Percentiles rank a stretch among this genome's conserved stretches.
Evolutionary conservation across 2,329 filamentous ascomycete genomes (phyloP).

Genomic region (Ophiobolus disseminans): DNA sequence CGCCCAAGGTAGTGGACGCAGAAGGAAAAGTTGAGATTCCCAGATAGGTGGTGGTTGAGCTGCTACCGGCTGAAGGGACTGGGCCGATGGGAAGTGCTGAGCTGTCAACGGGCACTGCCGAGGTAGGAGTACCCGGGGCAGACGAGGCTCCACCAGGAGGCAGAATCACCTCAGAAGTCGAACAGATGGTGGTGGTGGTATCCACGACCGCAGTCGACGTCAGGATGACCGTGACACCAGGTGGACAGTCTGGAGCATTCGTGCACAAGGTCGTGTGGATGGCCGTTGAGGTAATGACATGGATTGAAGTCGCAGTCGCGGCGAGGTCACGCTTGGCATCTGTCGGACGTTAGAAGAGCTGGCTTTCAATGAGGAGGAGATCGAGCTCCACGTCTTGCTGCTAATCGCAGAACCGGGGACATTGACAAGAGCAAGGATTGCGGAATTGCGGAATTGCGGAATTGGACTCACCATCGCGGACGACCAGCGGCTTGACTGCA

Average conservation of each 20-base stretch:
- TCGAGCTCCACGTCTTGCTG: not conserved
- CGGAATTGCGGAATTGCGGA: too few species aligned
- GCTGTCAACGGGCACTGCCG: constrained; percentile 9
- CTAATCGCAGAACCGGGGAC: not conserved
- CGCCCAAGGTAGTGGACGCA: constrained; percentile 2
- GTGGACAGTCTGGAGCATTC: constrained; percentile 45
- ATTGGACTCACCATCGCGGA: constrained; percentile 27
- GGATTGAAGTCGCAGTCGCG: constrained; percentile 45
- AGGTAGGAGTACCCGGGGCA: constrained; percentile 8
- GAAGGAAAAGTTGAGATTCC: not conserved
- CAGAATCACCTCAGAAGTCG: constrained; percentile 25
- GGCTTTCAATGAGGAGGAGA: not conserved
- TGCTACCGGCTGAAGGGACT: not conserved
- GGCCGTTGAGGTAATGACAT: constrained; percentile 49
- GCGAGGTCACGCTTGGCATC: constrained; percentile 19
- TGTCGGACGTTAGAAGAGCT: constrained; percentile 15
- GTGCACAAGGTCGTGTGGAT: constrained; percentile 52
- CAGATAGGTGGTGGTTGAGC: too few species aligned
- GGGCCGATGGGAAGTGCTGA: not conserved
- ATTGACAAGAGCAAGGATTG: not conserved
- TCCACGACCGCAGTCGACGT: constrained; percentile 49
- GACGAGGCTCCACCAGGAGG: constrained; percentile 10
- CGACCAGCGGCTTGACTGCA: constrained; percentile 27
- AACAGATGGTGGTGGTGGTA: constrained; percentile 54
- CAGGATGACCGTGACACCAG: constrained; percentile 41